Conservation (phyloP, 2,329 filamentous ascomycete species). For the Trichoderma lentiforme region DNA sequence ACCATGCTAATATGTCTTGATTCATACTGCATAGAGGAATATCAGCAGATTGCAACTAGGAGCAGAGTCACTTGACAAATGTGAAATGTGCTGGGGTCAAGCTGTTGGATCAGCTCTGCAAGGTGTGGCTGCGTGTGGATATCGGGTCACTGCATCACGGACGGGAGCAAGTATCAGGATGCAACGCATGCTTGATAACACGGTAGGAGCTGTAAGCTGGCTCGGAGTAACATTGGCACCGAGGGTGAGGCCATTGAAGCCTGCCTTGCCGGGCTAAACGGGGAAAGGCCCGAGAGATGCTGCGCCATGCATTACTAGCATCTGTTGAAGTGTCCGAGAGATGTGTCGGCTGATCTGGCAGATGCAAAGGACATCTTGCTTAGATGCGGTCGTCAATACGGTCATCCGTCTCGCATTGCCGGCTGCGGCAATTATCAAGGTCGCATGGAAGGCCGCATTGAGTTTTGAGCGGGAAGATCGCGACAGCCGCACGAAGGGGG, state of each 20-base stretch:
- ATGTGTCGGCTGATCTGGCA: slow-evolving; percentile 1
- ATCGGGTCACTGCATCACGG: not conserved
- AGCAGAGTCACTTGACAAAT: slow-evolving; percentile 31
- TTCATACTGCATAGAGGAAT: not conserved
- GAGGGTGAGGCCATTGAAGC: not conserved
- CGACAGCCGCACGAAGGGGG: not conserved
- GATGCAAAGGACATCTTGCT: not conserved
- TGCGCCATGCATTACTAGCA: slow-evolving; percentile 11
- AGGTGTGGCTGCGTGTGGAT: slow-evolving; percentile 1
- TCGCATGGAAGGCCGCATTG: slow-evolving; percentile 21
- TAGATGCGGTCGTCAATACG: not conserved
- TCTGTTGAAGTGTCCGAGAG: not conserved
- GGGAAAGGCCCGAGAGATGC: not conserved
- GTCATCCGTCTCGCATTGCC: slow-evolving; percentile 8
- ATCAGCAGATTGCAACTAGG: not conserved
- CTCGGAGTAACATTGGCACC: not conserved
- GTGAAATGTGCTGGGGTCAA: slow-evolving; percentile 28
- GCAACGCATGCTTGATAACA: not conserved
- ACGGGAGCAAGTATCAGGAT: not conserved
- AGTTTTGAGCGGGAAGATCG: slow-evolving; percentile 19
- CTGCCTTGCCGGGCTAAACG: not conserved
- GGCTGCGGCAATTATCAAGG: slow-evolving; percentile 13
- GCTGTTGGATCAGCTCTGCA: slow-evolving; percentile 17
- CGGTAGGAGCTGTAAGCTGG: not conserved
- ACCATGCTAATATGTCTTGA: not conserved